Percentiles rank a stretch among this genome's conserved stretches.
Evolutionary conservation across 768 basidiomycete species (phyloP).

Genomic region (Rhizopogon vulgaris): DNA sequence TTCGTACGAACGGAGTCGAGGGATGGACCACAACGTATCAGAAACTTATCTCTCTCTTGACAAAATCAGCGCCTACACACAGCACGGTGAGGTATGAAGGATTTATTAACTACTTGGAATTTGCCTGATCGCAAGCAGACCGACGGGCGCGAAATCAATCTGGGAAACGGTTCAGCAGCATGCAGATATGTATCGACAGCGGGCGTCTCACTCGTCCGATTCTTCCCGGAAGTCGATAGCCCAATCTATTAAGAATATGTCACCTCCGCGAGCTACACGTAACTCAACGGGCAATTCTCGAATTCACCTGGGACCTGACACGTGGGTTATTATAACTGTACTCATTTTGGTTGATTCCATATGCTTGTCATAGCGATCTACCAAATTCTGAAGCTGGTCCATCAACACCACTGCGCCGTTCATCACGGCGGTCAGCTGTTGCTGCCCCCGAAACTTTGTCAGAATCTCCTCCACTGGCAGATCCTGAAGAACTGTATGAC

Average conservation of each 20-base stretch:
- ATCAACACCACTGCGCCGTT: conserved; percentile 24
- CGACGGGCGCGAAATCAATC: conserved; percentile 5
- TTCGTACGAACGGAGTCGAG: conserved; percentile 14
- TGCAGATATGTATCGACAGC: conserved; percentile 15
- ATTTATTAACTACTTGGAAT: background rate
- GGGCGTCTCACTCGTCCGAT: conserved; percentile 7
- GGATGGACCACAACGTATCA: conserved; percentile 21
- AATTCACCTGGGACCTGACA: conserved; percentile 3
- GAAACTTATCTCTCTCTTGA: conserved; percentile 9
- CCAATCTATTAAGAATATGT: background rate
- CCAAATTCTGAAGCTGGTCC: conserved; percentile 5
- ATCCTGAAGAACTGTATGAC: conserved; percentile 64
- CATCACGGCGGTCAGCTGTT: conserved; percentile 28
- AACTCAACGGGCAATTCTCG: conserved; percentile 9
- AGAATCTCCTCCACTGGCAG: conserved; percentile 20
- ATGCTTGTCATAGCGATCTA: conserved; percentile 8
- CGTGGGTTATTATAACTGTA: conserved; percentile 10
- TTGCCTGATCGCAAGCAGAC: conserved; percentile 9
- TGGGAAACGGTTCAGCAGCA: conserved; percentile 4
- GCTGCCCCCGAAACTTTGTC: conserved; percentile 26
- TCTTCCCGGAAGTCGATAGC: background rate
- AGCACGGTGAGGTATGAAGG: conserved; percentile 12
- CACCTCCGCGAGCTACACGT: conserved; percentile 12
- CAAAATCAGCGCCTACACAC: background rate
- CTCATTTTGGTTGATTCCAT: background rate